Evolutionary conservation across 2,329 filamentous ascomycete species (phyloP).

Genomic region (Cladosporium sp.): DNA sequence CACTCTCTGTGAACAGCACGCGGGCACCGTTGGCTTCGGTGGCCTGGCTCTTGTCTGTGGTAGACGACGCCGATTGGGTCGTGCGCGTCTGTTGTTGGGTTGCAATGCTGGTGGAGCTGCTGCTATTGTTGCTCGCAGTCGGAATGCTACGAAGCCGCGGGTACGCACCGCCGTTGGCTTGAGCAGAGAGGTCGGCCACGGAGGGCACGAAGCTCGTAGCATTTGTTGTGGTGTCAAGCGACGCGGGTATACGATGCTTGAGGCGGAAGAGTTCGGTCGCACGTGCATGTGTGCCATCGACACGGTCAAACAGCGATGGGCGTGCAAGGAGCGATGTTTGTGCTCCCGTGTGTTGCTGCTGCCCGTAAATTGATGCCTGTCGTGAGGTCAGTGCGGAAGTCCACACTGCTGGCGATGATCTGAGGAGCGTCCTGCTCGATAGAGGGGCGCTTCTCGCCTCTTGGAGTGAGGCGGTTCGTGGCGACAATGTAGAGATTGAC

Average conservation of each 20-base stretch:
- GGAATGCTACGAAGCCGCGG: conserved; percentile 21
- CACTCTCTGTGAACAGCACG: conserved; percentile 16
- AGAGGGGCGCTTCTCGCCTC: not conserved
- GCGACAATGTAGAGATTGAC: not conserved
- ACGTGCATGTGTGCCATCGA: not conserved
- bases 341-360: not conserved
- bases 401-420: not conserved
- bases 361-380: not conserved
- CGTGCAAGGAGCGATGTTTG: conserved; percentile 11
- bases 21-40: conserved; percentile 1
- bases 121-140: not conserved
- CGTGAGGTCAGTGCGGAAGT: not conserved
- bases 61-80: not conserved
- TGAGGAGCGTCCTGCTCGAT: not conserved
- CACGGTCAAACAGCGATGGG: conserved; percentile 10
- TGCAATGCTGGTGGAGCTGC: not conserved
- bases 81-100: not conserved
- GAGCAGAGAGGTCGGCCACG: conserved; percentile 8
- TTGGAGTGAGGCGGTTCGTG: not conserved
- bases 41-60: not conserved
- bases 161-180: conserved; percentile 33
- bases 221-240: not conserved
- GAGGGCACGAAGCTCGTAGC: not conserved
- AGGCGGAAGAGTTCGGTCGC: conserved; percentile 12
- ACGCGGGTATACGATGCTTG: conserved; percentile 8